Evolutionary conservation across 306 rosid genomes (phyloP).

Genomic region (Gastrolobium bilobum): DNA sequence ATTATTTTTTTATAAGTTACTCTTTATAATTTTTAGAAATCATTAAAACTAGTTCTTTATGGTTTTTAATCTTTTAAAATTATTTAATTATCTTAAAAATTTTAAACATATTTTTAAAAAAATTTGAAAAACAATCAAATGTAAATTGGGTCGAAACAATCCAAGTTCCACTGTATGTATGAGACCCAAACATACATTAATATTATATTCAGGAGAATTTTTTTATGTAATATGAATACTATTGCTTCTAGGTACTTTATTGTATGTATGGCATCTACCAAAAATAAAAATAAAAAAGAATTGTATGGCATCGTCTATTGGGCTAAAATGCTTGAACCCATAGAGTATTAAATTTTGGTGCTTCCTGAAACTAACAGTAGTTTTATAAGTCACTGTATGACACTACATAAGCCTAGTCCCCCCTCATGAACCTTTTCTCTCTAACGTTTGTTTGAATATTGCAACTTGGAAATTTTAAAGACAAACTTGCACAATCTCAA

Average conservation of each 20-base stretch:
- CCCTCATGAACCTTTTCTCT: slow-evolving; percentile 46
- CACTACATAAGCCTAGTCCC: slow-evolving; percentile 53
- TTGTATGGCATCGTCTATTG: too few species aligned
- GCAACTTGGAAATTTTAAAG: background rate
- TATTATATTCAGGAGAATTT: background rate
- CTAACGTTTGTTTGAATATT: background rate
- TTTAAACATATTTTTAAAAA: too few species aligned
- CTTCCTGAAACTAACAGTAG: background rate
- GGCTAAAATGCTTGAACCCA: background rate
- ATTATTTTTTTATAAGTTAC: too few species aligned
- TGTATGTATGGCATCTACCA: background rate
- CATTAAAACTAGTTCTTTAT: too few species aligned
- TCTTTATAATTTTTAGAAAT: too few species aligned
- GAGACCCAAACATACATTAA: background rate
- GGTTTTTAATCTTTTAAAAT: too few species aligned
- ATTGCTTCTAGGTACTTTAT: slow-evolving; percentile 27
- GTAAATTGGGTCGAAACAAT: slow-evolving; percentile 56
- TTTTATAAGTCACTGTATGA: slow-evolving; percentile 46
- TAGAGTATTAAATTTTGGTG: background rate
- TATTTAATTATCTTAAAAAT: too few species aligned
- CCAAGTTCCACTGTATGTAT: slow-evolving; percentile 47
- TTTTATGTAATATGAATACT: background rate
- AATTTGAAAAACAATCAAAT: too few species aligned
- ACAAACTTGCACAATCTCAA: background rate
- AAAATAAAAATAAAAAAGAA: too few species aligned